Conservation (phyloP, 805 yeast genomes). For the Tetrapisispora phaffii region DNA sequence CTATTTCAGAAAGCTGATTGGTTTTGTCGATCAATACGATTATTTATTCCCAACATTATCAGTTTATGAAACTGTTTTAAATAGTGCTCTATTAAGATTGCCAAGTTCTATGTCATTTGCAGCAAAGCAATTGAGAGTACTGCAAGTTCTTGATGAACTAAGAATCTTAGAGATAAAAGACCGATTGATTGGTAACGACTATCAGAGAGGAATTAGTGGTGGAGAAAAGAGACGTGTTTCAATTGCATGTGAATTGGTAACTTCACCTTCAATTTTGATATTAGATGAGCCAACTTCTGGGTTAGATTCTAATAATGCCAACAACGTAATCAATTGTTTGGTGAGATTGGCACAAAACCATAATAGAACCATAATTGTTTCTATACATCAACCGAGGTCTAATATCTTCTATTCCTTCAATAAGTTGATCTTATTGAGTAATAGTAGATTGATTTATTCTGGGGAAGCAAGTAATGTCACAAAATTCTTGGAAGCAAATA, state of each 20-base stretch:
- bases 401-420: conserved; percentile 90
- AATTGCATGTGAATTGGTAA: conserved; percentile 86
- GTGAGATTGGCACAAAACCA: conserved; percentile 70
- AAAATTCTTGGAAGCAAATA: conserved; percentile 64
- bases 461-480: conserved; percentile 72
- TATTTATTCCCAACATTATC: conserved; percentile 84
- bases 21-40: conserved; percentile 96
- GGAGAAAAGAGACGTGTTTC: conserved; percentile 86
- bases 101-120: conserved; percentile 70
- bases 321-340: conserved; percentile 77
- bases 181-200: conserved; percentile 78
- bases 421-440: conserved; percentile 65
- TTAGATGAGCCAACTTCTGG: conserved; percentile 95
- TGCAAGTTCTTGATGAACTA: conserved; percentile 76
- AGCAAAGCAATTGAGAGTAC: conserved; percentile 68
- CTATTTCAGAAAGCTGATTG: conserved; percentile 59
- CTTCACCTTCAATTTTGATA: conserved; percentile 74
- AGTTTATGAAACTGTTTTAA: conserved; percentile 89
- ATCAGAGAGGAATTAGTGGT: conserved; percentile 77
- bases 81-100: conserved; percentile 79
- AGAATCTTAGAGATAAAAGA: conserved; percentile 78
- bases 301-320: conserved; percentile 86
- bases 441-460: conserved; percentile 78
- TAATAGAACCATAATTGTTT: conserved; percentile 80
- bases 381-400: conserved; percentile 95